Conservation (phyloP, 371 early-diverging fungal species). For the Enterocytospora artemiae region DNA sequence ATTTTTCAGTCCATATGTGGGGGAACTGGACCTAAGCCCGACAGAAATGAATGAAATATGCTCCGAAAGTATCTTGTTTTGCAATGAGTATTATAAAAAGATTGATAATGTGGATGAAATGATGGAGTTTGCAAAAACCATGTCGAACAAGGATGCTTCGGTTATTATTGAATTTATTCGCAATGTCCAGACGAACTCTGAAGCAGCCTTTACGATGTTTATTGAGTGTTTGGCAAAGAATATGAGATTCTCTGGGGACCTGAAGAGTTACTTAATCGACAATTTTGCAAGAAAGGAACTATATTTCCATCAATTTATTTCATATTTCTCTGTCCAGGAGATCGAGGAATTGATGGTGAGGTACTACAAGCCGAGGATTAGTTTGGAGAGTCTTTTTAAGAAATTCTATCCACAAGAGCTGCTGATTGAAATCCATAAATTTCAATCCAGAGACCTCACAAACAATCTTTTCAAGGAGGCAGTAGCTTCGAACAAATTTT, state of each 20-base stretch:
- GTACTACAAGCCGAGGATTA: not conserved
- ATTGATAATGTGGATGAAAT: conserved; percentile 6
- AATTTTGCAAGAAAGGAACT: conserved; percentile 1
- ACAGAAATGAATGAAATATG: conserved; percentile 10
- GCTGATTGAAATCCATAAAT: conserved; percentile 18
- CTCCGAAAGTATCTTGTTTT: conserved; percentile 2
- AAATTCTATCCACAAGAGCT: conserved; percentile 14
- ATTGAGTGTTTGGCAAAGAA: not conserved
- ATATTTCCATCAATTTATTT: conserved; percentile 18
- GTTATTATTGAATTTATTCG: conserved; percentile 10
- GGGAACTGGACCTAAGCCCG: not conserved
- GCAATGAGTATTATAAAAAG: not conserved
- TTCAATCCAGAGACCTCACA: not conserved
- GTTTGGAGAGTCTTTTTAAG: conserved; percentile 9
- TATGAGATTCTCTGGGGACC: conserved; percentile 12
- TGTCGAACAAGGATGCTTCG: conserved; percentile 3
- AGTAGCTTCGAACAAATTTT: not conserved
- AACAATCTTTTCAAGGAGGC: conserved; percentile 3
- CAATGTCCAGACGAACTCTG: not conserved
- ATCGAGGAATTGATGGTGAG: not conserved
- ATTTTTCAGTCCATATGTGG: not conserved
- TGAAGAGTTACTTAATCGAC: conserved; percentile 3
- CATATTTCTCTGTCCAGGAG: conserved; percentile 1
- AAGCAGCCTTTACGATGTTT: conserved; percentile 1
- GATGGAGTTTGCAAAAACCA: conserved; percentile 1